Conservation (phyloP, 2,329 filamentous ascomycete species). For the Rutstroemia sp. region DNA sequence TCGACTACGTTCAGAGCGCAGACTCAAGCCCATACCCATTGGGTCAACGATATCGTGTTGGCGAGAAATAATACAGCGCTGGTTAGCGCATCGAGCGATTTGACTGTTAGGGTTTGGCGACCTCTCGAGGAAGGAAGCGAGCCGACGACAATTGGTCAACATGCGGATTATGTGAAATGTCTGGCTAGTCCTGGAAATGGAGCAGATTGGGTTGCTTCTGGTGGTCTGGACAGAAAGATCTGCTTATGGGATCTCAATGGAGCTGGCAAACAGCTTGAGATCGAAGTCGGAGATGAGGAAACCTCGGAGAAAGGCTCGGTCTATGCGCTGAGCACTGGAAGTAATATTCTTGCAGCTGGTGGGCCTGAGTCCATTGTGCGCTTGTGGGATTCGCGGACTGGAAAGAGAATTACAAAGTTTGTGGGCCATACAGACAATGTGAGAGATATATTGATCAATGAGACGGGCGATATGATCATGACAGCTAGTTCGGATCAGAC, state of each 20-base stretch:
- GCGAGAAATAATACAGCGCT: slow-evolving; percentile 57
- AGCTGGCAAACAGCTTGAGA: slow-evolving; percentile 76
- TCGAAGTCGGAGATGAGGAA: slow-evolving; percentile 79
- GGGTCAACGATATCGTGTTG: slow-evolving; percentile 69
- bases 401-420: slow-evolving; percentile 89
- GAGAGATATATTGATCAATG: slow-evolving; percentile 81
- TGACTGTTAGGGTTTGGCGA: slow-evolving; percentile 71
- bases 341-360: slow-evolving; percentile 79
- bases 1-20: slow-evolving; percentile 51
- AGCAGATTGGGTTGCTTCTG: slow-evolving; percentile 85
- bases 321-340: slow-evolving; percentile 77
- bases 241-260: slow-evolving; percentile 90
- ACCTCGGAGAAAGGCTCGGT: slow-evolving; percentile 86
- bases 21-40: slow-evolving; percentile 69
- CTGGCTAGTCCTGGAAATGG: slow-evolving; percentile 68
- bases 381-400: slow-evolving; percentile 83
- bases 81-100: slow-evolving; percentile 66
- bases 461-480: slow-evolving; percentile 83
- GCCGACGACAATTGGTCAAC: slow-evolving; percentile 77
- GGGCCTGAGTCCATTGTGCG: slow-evolving; percentile 90
- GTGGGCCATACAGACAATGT: slow-evolving; percentile 95
- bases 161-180: slow-evolving; percentile 95
- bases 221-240: slow-evolving; percentile 86
- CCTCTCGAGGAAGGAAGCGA: slow-evolving; percentile 58
- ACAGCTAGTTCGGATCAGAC: slow-evolving; percentile 95